Conservation (phyloP, 2,329 filamentous ascomycete genomes). For the Orbilia quercus region DNA sequence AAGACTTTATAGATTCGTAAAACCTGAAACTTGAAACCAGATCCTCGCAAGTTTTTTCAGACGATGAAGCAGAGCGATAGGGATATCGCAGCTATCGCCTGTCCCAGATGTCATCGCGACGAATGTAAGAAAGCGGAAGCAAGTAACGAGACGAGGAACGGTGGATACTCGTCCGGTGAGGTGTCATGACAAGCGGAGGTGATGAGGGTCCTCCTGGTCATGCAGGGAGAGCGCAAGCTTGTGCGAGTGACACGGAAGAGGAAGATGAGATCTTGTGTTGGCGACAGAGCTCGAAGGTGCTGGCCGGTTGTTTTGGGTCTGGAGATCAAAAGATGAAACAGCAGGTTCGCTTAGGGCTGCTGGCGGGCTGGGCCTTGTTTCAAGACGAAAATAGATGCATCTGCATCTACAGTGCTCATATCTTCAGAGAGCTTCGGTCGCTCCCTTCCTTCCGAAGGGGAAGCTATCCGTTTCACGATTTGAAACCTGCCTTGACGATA, state of each 20-base stretch:
- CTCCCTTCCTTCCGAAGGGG: slow-evolving; percentile 23
- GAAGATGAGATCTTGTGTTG: slow-evolving; percentile 12
- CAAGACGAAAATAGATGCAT: slow-evolving; percentile 44
- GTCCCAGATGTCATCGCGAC: slow-evolving; percentile 29
- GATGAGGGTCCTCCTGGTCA: slow-evolving; percentile 35
- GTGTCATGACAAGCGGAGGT: slow-evolving; percentile 26
- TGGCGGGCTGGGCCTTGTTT: slow-evolving; percentile 23
- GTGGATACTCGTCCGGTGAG: slow-evolving; percentile 32
- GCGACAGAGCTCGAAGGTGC: neutral
- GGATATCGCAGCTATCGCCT: slow-evolving; percentile 6
- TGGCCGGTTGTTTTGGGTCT: too few species aligned
- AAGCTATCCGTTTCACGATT: slow-evolving; percentile 33
- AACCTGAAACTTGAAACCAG: slow-evolving; percentile 40
- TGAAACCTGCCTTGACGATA: slow-evolving; percentile 18
- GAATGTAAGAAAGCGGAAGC: slow-evolving; percentile 20
- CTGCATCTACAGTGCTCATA: neutral
- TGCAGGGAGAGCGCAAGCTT: slow-evolving; percentile 49
- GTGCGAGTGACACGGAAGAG: slow-evolving; percentile 33
- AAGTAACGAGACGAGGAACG: slow-evolving; percentile 38
- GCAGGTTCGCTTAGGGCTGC: slow-evolving; percentile 45
- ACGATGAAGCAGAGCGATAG: slow-evolving; percentile 15
- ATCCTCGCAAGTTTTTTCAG: slow-evolving; percentile 9
- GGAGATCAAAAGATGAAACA: slow-evolving; percentile 30
- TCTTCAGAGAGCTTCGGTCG: slow-evolving; percentile 3
- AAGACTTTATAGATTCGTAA: slow-evolving; percentile 33